phyloP scores from a whole-genome alignment of 495 filamentous ascomycete species.

The Penicillium coffeae region DNA sequence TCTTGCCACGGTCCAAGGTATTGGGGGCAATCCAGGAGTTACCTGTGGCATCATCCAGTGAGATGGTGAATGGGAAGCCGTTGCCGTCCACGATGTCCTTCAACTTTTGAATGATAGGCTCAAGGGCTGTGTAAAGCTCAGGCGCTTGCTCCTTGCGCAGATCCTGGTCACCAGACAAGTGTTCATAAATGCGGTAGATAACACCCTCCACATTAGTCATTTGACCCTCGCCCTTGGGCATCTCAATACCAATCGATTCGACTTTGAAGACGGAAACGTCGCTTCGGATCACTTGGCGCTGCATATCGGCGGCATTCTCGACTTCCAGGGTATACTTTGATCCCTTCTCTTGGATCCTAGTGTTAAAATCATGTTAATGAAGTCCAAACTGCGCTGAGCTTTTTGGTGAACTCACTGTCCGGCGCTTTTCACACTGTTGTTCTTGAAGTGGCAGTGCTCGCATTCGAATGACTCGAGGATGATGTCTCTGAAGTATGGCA shows the following conservation, averaged over 20 bases:
- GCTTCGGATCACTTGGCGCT: slow-evolving; percentile 85
- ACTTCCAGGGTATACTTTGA: slow-evolving; percentile 73
- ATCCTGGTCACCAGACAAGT: slow-evolving; percentile 71
- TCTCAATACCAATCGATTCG: slow-evolving; percentile 83
- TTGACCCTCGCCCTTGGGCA: slow-evolving; percentile 82
- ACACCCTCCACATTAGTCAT: slow-evolving; percentile 91
- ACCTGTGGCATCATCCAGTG: slow-evolving; percentile 86
- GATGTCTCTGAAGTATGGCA: slow-evolving; percentile 95
- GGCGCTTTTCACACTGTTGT: slow-evolving; percentile 89
- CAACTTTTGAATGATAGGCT: slow-evolving; percentile 64
- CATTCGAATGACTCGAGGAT: slow-evolving; percentile 96
- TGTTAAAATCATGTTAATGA: not conserved
- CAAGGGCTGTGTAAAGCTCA: slow-evolving; percentile 72
- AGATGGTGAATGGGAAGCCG: slow-evolving; percentile 81
- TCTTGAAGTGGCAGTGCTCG: slow-evolving; percentile 78
- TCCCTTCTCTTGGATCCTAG: slow-evolving; percentile 85
- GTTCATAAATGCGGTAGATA: slow-evolving; percentile 67
- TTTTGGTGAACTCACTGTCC: slow-evolving; percentile 45
- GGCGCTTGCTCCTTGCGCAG: slow-evolving; percentile 67
- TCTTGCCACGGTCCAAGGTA: slow-evolving; percentile 62
- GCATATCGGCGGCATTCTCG: slow-evolving; percentile 64
- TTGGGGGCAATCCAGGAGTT: slow-evolving; percentile 96
- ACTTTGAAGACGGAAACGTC: slow-evolving; percentile 79
- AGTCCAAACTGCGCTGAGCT: not conserved
- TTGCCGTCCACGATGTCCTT: slow-evolving; percentile 68